phyloP scores from a whole-genome alignment of 495 filamentous ascomycete species.

The Saxispiralis lemnorum region DNA sequence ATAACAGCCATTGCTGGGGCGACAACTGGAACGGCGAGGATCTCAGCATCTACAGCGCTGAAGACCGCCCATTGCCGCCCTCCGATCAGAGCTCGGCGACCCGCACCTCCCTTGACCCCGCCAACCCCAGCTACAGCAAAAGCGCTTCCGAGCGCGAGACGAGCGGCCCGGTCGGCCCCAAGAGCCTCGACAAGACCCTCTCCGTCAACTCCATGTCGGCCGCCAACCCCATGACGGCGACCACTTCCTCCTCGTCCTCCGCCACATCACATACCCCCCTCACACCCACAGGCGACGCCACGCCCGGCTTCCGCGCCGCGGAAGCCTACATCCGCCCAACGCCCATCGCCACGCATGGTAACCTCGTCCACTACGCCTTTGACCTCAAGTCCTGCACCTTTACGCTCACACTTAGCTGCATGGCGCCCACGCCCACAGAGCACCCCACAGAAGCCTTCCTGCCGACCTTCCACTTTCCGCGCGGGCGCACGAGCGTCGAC shows the following conservation, averaged over 20 bases:
- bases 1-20: conserved; percentile 77
- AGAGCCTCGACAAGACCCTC: conserved; percentile 55
- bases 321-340: conserved; percentile 82
- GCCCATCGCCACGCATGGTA: conserved; percentile 57
- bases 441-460: conserved; percentile 70
- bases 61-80: conserved; percentile 49
- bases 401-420: conserved; percentile 18
- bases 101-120: conserved; percentile 29
- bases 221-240: conserved; percentile 38
- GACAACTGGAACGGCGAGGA: conserved; percentile 98
- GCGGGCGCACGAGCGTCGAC: conserved; percentile 44
- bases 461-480: conserved; percentile 86
- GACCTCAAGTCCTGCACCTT: conserved; percentile 33
- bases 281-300: conserved; percentile 18
- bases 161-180: conserved; percentile 35
- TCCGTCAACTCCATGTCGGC: conserved; percentile 37
- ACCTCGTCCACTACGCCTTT: conserved; percentile 51
- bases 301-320: conserved; percentile 67
- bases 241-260: conserved; percentile 20
- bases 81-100: conserved; percentile 16
- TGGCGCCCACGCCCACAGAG: conserved; percentile 30
- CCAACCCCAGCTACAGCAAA: conserved; percentile 41
- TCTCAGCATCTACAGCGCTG: conserved; percentile 68
- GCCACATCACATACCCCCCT: too few species aligned
- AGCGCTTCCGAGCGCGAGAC: conserved; percentile 27